Evolutionary conservation across 371 early-diverging fungal species (phyloP), one percentile per base, ranked within the genome.

Genomic region (Apophysomyces sp.): DNA sequence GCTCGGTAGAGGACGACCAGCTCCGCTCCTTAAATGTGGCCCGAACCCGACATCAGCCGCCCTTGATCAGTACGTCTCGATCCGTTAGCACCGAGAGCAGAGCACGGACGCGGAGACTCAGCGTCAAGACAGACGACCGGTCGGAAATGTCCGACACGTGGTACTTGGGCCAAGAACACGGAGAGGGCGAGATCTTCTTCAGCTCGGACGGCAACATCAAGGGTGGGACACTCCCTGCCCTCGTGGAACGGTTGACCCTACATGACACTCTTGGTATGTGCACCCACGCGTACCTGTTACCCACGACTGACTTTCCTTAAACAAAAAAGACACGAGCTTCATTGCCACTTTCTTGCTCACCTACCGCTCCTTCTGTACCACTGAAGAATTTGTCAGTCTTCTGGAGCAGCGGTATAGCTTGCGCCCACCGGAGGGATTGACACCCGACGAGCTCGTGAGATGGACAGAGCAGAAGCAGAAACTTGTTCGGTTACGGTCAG

Each of bases 381-480:
- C 95, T 0, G 81, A 80, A 13, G 88, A 93, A 65, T 79, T 97
- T 40, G 81, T 97, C 29, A 74, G 78, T 7, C 62, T 84, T 6
- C 71, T 97, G 52, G 81, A 88, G 61, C 73, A 76, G 9, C 89
- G 97, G 52, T 97, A 89, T 77, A 73, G 74, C 40, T 72, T 96
- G 15, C 66, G 74, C 12, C 88, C 94, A 1, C 94, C 96, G 0
- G 69, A 68, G 13, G 87, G 85, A 8, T 64, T 97, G 57, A 79
- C 78, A 9, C 80, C 81, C 0, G 75, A 82, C 6, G 93, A 96
- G 61, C 61, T 90, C 29, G 83, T 81, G 44, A 75, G 80, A 12
- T 97, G 97, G 97, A 83, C 78, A 24, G 94, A 94, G 58, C 88
- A 84, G 69, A 96, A 96, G 69, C 84, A 89, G 61, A 92, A 84